Evolutionary conservation across 2,329 filamentous ascomycete species (phyloP).

Genomic region (Verticillium dahliae): DNA sequence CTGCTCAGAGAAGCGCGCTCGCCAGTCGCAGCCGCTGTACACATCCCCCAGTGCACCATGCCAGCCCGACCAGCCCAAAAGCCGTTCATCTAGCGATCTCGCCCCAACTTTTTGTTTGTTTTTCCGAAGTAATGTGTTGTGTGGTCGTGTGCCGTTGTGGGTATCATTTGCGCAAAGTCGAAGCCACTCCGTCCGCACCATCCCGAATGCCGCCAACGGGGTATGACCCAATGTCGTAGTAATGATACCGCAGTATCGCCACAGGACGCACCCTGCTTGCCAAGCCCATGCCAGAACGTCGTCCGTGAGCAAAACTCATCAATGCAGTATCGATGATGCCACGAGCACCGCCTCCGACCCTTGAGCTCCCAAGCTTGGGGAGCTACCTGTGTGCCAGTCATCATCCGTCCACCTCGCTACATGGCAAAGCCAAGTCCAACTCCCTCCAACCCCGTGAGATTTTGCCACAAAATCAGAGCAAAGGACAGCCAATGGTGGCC

Average conservation of each 20-base stretch:
- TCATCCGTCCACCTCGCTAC: neutral
- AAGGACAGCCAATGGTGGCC: neutral
- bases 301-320: neutral
- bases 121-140: conserved; percentile 10
- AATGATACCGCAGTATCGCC: neutral
- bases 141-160: conserved; percentile 6
- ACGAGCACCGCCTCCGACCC: neutral
- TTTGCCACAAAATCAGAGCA: neutral
- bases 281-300: neutral
- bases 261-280: neutral
- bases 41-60: neutral
- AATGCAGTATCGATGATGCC: neutral
- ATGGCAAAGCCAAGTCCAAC: neutral
- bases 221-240: neutral
- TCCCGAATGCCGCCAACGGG: neutral
- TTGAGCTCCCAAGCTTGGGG: neutral
- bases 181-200: neutral
- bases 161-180: conserved; percentile 3
- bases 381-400: neutral
- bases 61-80: conserved; percentile 4
- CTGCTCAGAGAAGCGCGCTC: neutral
- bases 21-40: neutral
- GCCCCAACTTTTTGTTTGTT: conserved; percentile 11
- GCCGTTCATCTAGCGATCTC: conserved; percentile 9
- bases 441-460: neutral